Evolutionary conservation across 768 basidiomycete species (phyloP).

Genomic region (Calvatia gigantea): DNA sequence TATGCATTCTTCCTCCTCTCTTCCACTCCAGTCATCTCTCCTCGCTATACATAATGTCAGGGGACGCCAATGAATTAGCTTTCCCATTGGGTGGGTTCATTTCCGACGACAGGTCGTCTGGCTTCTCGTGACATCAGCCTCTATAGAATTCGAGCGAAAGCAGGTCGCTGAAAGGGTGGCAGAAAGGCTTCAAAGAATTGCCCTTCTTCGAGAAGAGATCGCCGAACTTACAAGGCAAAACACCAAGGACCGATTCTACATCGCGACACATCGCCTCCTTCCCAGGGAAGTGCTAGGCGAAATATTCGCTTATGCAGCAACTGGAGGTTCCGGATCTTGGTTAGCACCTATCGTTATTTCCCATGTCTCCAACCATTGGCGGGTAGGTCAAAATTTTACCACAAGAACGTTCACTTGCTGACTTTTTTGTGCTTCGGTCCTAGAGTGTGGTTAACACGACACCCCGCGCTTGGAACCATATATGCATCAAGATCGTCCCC

Average conservation of each 20-base stretch:
- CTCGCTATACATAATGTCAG: background rate
- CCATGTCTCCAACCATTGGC: slow-evolving; percentile 12
- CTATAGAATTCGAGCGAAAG: slow-evolving; percentile 3
- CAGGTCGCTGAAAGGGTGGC: background rate
- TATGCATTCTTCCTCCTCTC: background rate
- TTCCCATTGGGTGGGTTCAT: slow-evolving; percentile 9
- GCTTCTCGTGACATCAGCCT: slow-evolving; percentile 8
- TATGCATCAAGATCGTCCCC: slow-evolving; percentile 7
- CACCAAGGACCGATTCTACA: slow-evolving; percentile 11
- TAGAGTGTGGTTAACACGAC: slow-evolving; percentile 8
- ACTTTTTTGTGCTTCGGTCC: background rate
- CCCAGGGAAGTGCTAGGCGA: slow-evolving; percentile 11
- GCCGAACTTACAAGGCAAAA: slow-evolving; percentile 8
- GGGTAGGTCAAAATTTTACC: slow-evolving; percentile 10
- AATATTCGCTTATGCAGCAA: slow-evolving; percentile 5
- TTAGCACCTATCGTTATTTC: slow-evolving; percentile 11
- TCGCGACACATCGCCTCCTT: slow-evolving; percentile 11
- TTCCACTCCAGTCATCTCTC: no score
- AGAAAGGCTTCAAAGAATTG: slow-evolving; percentile 1
- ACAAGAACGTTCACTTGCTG: no score
- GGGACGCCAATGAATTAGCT: background rate
- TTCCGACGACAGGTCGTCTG: background rate
- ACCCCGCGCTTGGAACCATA: slow-evolving; percentile 4
- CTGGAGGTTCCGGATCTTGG: slow-evolving; percentile 1
- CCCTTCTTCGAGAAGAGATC: slow-evolving; percentile 6